A percentile compares a stretch with the other conserved stretches of the same genome.
phyloP scores from a whole-genome alignment of 2,329 filamentous ascomycete species.

The Monilinia laxa region DNA sequence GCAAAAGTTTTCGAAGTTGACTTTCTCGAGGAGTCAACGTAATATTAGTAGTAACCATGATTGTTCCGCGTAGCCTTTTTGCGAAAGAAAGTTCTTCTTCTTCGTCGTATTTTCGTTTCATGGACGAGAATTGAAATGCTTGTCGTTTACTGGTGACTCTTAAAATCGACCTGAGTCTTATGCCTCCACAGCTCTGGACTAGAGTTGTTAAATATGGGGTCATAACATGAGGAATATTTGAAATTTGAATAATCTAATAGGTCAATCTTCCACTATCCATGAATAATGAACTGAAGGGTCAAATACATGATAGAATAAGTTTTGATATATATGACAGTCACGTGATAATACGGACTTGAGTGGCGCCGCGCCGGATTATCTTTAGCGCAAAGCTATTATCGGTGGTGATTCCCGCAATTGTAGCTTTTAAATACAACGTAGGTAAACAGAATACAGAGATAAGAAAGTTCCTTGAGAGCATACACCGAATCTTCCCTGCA shows the following conservation, averaged over 20 bases:
- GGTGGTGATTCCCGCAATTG: slow-evolving; percentile 1
- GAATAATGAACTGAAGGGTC: neutral
- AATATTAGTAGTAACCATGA: slow-evolving; percentile 42
- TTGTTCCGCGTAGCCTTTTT: slow-evolving; percentile 29
- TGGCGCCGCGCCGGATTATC: slow-evolving; percentile 15
- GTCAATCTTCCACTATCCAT: neutral
- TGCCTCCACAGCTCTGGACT: slow-evolving; percentile 10
- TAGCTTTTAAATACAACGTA: slow-evolving; percentile 4
- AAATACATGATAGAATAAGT: neutral
- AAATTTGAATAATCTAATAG: neutral
- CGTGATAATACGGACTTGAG: neutral
- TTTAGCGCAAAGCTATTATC: slow-evolving; percentile 18
- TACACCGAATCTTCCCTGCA: neutral
- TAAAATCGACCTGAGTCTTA: slow-evolving; percentile 5
- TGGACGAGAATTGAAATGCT: slow-evolving; percentile 30
- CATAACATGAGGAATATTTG: neutral
- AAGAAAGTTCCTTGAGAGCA: neutral
- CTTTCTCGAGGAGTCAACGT: slow-evolving; percentile 68
- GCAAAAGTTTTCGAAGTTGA: slow-evolving; percentile 70
- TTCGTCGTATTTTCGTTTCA: slow-evolving; percentile 41
- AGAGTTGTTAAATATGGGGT: neutral
- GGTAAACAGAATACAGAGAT: neutral
- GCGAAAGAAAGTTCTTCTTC: slow-evolving; percentile 30
- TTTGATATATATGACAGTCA: neutral
- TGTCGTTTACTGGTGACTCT: slow-evolving; percentile 27